Evolutionary conservation across 176 grass and related monocot species (phyloP), one percentile per base, ranked within the genome.

Genomic region (Elaeis guineensis): DNA sequence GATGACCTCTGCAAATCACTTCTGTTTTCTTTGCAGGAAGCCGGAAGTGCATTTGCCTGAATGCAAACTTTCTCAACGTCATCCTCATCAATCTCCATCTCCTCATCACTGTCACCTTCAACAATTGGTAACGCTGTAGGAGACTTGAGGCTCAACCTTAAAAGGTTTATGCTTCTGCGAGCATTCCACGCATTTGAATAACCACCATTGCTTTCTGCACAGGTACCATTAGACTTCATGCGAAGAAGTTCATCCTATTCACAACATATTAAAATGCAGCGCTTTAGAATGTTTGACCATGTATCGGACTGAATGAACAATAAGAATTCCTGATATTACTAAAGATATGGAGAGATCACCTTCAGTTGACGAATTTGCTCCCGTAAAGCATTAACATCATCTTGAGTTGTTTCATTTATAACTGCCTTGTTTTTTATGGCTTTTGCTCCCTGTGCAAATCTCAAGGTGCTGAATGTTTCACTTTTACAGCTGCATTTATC

Each of bases 51-150:
- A 54, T 24, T 65, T 61, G 71, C 77, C 54, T 72, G 75, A 80
- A 62, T 64, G 22, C 15, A 66, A 53, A 79, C 84, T 58, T 74
- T 89, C 79, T 98, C 93, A 60, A 83, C 74, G 61, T 89, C 93
- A 72, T 80, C 83, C 61, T 98, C 93, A 78, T 89, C 93, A 65
- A 98, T 92, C 69, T 98, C 93, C 93, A 98, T 98, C 75, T 98
- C 93, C 26, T 89, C 93, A 24, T 98, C 87, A 22, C 66, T 89
- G 20, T 98, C 93, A 72, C 92, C 93, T 75, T 89, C 89, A 69
- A 92, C 77, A 62, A 67, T 55, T 26, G 83, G 78, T 51, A 98
- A 84, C 55, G 79, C 71, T 59, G 80, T 67, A 62, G 87, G 69
- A 70, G 74, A 65, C 72, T 54, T 82, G 54, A 98, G 68, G 77